A percentile compares a stretch with the other conserved stretches of the same genome.
These are phyloP conservation scores for Trichaptum fuscoviolaceum DNA, from an alignment of 768 basidiomycete genomes.

Conservation along the genomic window DNA sequence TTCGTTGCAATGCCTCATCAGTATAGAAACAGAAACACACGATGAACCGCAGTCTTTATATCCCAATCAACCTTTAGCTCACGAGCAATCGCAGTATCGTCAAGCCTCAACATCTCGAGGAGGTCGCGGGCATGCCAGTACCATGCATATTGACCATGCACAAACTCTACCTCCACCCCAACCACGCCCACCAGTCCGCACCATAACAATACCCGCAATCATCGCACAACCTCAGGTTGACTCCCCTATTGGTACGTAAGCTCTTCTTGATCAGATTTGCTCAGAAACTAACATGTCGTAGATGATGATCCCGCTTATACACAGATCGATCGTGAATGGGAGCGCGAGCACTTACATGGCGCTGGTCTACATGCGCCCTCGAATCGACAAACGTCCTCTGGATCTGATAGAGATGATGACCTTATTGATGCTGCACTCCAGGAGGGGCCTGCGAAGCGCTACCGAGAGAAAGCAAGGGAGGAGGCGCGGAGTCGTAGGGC, in stretches of 20 bases:
- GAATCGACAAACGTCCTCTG: neutral
- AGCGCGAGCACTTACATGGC: neutral
- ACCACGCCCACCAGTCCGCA: neutral
- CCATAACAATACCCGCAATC: neutral
- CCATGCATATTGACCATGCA: neutral
- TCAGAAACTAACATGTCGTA: neutral
- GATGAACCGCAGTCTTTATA: neutral
- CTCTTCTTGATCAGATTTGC: neutral
- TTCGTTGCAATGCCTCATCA: neutral
- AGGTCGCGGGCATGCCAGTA: neutral
- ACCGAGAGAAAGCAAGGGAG: neutral
- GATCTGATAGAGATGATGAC: neutral
- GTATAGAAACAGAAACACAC: neutral
- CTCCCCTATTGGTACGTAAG: neutral
- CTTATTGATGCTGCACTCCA: neutral
- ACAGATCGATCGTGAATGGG: neutral
- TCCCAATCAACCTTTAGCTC: neutral
- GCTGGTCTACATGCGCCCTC: too few relatives aligned
- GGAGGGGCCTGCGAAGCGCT: neutral
- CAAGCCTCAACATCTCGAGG: neutral
- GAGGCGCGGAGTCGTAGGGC: neutral
- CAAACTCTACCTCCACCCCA: neutral
- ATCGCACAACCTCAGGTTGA: neutral
- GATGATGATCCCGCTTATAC: neutral
- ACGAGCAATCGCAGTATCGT: neutral